A percentile compares a stretch with the other conserved stretches of the same genome.
phyloP scores from a whole-genome alignment of 129 eudicot species.

The Oenanthe sinensis region DNA sequence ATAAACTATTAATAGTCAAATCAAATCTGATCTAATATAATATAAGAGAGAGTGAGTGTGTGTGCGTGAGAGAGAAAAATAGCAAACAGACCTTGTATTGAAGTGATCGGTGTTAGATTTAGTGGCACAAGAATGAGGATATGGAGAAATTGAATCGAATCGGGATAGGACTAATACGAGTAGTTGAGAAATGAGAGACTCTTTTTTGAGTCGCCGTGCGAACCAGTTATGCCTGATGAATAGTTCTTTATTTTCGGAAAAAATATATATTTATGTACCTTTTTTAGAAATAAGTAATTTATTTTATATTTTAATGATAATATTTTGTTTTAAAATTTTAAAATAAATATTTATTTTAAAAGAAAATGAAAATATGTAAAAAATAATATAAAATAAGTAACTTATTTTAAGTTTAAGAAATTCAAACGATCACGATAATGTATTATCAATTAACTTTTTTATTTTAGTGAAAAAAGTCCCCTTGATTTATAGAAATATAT shows the following conservation, averaged over 20 bases:
- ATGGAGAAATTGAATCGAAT: not conserved
- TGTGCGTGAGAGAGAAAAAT: not conserved
- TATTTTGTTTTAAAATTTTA: too few species aligned
- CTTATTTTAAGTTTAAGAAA: too few species aligned
- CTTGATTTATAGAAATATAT: not conserved
- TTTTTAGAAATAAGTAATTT: too few species aligned
- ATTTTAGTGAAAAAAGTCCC: not conserved
- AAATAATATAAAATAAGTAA: too few species aligned
- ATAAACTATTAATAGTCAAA: not conserved
- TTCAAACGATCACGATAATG: not conserved
- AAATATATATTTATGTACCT: too few species aligned
- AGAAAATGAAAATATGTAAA: too few species aligned
- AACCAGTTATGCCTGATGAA: too few species aligned
- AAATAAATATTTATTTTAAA: too few species aligned
- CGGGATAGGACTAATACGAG: not conserved
- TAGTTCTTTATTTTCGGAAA: too few species aligned
- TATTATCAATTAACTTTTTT: not conserved
- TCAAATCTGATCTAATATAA: not conserved
- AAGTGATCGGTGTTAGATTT: not conserved
- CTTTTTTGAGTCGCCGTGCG: constrained; percentile 2
- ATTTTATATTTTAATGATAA: too few species aligned
- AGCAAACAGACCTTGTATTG: not conserved
- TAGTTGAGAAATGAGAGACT: not conserved
- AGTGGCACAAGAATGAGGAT: not conserved
- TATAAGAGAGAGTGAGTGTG: not conserved